Percentiles rank a stretch among this genome's conserved stretches.
Evolutionary conservation across 1,139 yeast species (phyloP).

Genomic region (Geotrichum europaeum): DNA sequence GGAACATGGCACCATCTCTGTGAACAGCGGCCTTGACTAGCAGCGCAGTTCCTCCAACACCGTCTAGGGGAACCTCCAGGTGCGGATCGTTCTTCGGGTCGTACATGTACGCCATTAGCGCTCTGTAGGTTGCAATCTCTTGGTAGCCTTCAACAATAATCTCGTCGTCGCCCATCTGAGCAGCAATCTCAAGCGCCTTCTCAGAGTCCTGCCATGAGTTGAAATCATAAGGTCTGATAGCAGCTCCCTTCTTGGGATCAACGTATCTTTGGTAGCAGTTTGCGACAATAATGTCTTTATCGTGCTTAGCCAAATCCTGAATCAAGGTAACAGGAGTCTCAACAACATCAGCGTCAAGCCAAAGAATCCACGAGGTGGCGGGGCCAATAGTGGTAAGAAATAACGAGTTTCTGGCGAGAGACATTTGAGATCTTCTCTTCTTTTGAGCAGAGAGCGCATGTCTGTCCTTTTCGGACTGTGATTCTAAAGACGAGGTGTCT

Average conservation of each 20-base stretch:
- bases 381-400: slow-evolving; percentile 87
- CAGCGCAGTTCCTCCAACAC: slow-evolving; percentile 95
- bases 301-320: slow-evolving; percentile 82
- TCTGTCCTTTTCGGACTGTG: slow-evolving; percentile 67
- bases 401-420: slow-evolving; percentile 85
- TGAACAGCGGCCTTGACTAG: slow-evolving; percentile 95
- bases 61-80: slow-evolving; percentile 74
- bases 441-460: slow-evolving; percentile 71
- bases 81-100: slow-evolving; percentile 59
- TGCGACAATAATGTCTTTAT: slow-evolving; percentile 83
- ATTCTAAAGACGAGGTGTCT: slow-evolving; percentile 78
- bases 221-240: slow-evolving; percentile 86
- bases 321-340: slow-evolving; percentile 78
- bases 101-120: slow-evolving; percentile 89
- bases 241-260: slow-evolving; percentile 48
- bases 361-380: slow-evolving; percentile 85
- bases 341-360: slow-evolving; percentile 92
- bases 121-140: slow-evolving; percentile 89
- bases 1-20: slow-evolving; percentile 99
- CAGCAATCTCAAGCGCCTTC: slow-evolving; percentile 71
- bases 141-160: slow-evolving; percentile 85
- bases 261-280: slow-evolving; percentile 82
- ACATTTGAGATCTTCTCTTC: slow-evolving; percentile 84
- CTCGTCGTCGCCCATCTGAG: slow-evolving; percentile 71
- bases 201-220: slow-evolving; percentile 96